These are phyloP conservation scores for Amanita phalloides DNA, from an alignment of 768 basidiomycete genomes.

Conservation along the genomic window DNA sequence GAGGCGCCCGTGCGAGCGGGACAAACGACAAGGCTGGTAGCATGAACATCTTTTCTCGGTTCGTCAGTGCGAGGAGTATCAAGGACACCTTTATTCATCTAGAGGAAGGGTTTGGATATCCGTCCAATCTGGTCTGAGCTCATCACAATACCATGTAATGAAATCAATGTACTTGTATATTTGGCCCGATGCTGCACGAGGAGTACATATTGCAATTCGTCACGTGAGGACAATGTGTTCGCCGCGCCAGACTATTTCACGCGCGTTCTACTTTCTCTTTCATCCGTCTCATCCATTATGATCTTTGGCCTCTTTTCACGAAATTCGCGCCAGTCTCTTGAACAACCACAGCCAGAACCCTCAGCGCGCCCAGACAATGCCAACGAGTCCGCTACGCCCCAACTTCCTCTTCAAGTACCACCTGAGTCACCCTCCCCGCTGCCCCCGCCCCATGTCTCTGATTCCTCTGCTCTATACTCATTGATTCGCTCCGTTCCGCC, in stretches of 20 bases:
- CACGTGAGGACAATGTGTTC: constrained; percentile 4
- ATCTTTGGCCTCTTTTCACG: constrained; percentile 31
- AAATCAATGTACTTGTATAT: too few relatives aligned
- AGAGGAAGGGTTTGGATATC: constrained; percentile 66
- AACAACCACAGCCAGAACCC: constrained; percentile 2
- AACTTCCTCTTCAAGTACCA: background rate
- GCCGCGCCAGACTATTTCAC: background rate
- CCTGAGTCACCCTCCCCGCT: background rate
- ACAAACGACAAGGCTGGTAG: constrained; percentile 98
- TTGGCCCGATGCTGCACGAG: too few relatives aligned
- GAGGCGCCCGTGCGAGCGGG: constrained; percentile 84
- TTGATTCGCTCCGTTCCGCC: constrained; percentile 53
- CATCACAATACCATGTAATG: background rate
- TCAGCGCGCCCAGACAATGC: constrained; percentile 4
- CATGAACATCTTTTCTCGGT: constrained; percentile 58
- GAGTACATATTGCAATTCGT: too few relatives aligned
- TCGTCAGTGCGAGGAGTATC: constrained; percentile 84
- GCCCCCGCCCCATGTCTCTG: constrained; percentile 18
- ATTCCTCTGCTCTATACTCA: constrained; percentile 33
- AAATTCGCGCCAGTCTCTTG: constrained; percentile 15
- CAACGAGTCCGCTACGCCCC: background rate
- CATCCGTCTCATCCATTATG: constrained; percentile 13
- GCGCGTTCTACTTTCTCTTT: background rate
- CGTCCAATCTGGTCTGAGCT: constrained; percentile 53
- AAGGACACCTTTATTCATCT: constrained; percentile 93